Base-by-base conservation (phyloP, 345 rosid genomes). In the Dimocarpus longan region DNA sequence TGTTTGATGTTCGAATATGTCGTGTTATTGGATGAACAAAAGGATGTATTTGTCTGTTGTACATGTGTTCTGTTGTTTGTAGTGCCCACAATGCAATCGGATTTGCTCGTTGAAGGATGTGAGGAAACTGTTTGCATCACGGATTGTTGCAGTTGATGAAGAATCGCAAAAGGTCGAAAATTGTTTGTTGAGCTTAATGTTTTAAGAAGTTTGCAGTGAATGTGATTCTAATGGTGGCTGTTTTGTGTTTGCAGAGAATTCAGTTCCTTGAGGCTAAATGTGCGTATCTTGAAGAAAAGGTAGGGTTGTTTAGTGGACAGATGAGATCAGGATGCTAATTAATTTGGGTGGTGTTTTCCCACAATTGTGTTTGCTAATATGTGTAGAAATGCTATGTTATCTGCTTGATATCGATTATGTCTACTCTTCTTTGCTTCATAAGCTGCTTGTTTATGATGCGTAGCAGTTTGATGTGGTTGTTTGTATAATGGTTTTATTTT, bases 31-130 rank as follows among this genome's bases (percentile, higher is more conserved):
- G 66, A 44, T 59, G 18, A 22, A 65, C 6, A n/a, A 19, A 40
- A 57, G 64, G 39, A 3, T 10, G 16, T 19, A 8, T 60, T 16
- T 63, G 48, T 50, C 46, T 66, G 56, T 68, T 8, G 73, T 52
- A 40, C 70, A 19, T 70, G 24, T 43, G 73, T 71, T 65, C 62
- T 18, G 60, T 59, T 22, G 26, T 67, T 74, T 76, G 15, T 72
- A 95, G 98, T 93, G 98, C 82, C 98, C 98, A 48, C 97, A 90
- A 79, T 95, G 98, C 85, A 95, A 92, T 43, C 75, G 79, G 57
- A 84, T 75, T 63, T 87, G 93, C 82, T 78, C 84, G 12, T 66
- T 90, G 57, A 90, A 88, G 81, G 97, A 88, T 76, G 82, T 95
- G 2, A 81, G 98, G 80, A 95, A 90, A 59, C 87, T 93, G 11